phyloP scores from a whole-genome alignment of 23 red algal genomes.

The Gracilaria domingensis region DNA sequence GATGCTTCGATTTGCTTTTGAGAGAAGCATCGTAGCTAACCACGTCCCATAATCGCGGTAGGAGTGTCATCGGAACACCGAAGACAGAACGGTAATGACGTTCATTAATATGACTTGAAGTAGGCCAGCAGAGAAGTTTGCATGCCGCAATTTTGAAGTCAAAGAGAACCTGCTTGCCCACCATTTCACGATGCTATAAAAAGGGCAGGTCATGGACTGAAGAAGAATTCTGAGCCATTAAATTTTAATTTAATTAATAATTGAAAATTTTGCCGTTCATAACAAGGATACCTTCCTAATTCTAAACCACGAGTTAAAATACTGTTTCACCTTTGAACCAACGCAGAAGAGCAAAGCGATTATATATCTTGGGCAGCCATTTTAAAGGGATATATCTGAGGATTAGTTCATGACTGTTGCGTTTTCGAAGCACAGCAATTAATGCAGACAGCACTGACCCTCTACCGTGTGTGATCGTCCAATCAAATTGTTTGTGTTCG shows the following conservation, averaged over 20 bases:
- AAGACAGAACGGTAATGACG: not conserved
- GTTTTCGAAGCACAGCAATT: not conserved
- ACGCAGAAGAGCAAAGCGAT: too few relatives aligned
- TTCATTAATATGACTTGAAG: not conserved
- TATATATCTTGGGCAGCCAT: too few relatives aligned
- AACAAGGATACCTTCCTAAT: too few relatives aligned
- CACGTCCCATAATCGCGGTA: not conserved
- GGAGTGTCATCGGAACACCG: not conserved
- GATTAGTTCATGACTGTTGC: not conserved
- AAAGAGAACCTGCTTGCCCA: not conserved
- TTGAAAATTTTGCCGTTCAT: too few relatives aligned
- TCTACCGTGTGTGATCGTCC: too few relatives aligned
- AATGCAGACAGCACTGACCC: too few relatives aligned
- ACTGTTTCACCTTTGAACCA: too few relatives aligned
- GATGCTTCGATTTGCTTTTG: not conserved
- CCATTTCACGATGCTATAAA: too few relatives aligned
- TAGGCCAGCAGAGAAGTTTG: not conserved
- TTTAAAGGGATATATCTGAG: too few relatives aligned
- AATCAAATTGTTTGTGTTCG: not conserved
- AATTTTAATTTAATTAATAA: too few relatives aligned
- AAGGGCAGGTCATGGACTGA: not conserved
- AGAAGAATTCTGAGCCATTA: not conserved
- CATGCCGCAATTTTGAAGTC: not conserved
- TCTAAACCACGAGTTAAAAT: too few relatives aligned
- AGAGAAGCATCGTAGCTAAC: not conserved